Evolutionary conservation across 768 basidiomycete genomes (phyloP).

Genomic region (Hypsizygus marmoreus): DNA sequence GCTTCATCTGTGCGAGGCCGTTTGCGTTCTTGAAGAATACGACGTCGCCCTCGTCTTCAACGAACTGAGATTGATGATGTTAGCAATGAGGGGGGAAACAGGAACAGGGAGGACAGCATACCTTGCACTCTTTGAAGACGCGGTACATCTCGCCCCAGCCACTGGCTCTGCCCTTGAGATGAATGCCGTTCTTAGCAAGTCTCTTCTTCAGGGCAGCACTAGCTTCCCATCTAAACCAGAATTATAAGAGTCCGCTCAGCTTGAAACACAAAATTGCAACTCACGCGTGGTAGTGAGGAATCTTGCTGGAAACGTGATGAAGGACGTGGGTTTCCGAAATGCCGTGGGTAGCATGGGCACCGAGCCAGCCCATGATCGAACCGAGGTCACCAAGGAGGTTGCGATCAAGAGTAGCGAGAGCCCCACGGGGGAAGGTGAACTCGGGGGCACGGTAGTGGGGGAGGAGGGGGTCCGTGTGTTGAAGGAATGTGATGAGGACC

Average conservation of each 20-base stretch:
- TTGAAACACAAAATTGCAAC: slow-evolving; percentile 23
- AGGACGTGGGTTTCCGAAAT: slow-evolving; percentile 93
- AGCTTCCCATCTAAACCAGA: slow-evolving; percentile 77
- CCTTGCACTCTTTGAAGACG: slow-evolving; percentile 78
- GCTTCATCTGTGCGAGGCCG: slow-evolving; percentile 73
- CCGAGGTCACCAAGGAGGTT: slow-evolving; percentile 79
- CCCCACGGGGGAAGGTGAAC: slow-evolving; percentile 94
- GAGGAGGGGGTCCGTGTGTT: slow-evolving; percentile 94
- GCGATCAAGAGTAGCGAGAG: slow-evolving; percentile 89
- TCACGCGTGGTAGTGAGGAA: slow-evolving; percentile 90
- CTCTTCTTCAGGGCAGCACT: slow-evolving; percentile 80
- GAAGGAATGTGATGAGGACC: slow-evolving; percentile 94
- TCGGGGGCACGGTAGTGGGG: slow-evolving; percentile 90
- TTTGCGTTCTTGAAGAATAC: slow-evolving; percentile 88
- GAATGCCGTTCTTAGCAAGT: slow-evolving; percentile 61
- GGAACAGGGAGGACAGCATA: slow-evolving; percentile 21
- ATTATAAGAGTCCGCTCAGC: slow-evolving; percentile 2
- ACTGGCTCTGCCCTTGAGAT: slow-evolving; percentile 70
- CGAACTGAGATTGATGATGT: slow-evolving; percentile 54
- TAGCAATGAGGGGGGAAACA: not conserved
- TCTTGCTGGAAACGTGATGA: slow-evolving; percentile 93
- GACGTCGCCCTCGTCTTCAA: slow-evolving; percentile 92
- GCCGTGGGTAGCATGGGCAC: slow-evolving; percentile 83
- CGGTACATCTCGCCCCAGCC: slow-evolving; percentile 83
- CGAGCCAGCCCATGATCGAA: slow-evolving; percentile 80